Evolutionary conservation across 148 eudicot species (phyloP), one percentile per base, ranked within the genome.

Genomic region (Talinum fruticosum): DNA sequence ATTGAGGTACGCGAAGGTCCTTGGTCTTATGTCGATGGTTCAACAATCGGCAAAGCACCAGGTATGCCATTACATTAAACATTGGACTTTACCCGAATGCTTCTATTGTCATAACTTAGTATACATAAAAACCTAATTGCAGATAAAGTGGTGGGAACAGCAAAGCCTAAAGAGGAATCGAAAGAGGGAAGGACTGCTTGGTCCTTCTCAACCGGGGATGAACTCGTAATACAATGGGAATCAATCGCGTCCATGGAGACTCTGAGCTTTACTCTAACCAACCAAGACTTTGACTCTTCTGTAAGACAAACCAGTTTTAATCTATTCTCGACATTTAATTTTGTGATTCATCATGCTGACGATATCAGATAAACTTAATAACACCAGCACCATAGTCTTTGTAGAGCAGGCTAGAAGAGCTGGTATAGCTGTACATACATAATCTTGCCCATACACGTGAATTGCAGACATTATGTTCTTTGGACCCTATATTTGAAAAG

Each of bases 71-170:
- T 66, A 36, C 44, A 1, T 70, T 71, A 33, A 66, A n/a, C 51
- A 18, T 6, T 66, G 28, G 30, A n/a, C 28, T 30, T 38, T 5
- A 45, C 4, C 73, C 26, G 23, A 72, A 32, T 71, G 41, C 26
- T 38, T 72, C 44, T 75, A 26, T 77, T 61, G 71, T 51, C 10
- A 32, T 78, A 8, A 69, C 69, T 34, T 57, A 54, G 37, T 80
- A 33, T 59, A 47, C 33, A 77, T 74, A 72, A 66, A 70, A 72
- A 68, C 77, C 84, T 51, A 81, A 73, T 73, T 79, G 76, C 87
- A 96, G 99, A 82, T 74, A 93, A 90, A 89, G 92, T 96, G 76
- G 92, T 91, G 45, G 99, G 97, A 77, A 87, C 88, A 62, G 97
- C 97, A 38, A 86, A 79, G 80, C 97, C 99, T 21, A 88, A 85